Evolutionary conservation across 306 rosid genomes (phyloP).

Genomic region (Biancaea sappan): DNA sequence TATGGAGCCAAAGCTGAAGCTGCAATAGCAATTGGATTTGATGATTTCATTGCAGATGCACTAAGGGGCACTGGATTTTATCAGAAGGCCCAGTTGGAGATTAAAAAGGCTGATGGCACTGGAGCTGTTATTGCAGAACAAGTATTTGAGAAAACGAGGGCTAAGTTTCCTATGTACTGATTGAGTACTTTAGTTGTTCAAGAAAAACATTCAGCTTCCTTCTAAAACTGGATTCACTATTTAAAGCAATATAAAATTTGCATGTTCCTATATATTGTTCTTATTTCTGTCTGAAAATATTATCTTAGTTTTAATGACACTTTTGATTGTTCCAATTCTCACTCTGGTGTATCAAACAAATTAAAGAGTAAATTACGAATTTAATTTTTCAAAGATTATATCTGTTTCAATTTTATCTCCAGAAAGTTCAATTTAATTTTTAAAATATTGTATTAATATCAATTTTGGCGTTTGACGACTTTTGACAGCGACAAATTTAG

Average conservation of each 20-base stretch:
- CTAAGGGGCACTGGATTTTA: constrained; percentile 64
- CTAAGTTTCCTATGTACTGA: constrained; percentile 39
- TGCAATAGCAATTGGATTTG: constrained; percentile 66
- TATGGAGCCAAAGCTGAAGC: constrained; percentile 87
- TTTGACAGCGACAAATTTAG: no score
- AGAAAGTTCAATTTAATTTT: no score
- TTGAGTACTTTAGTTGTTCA: not conserved
- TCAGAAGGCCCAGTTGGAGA: constrained; percentile 67
- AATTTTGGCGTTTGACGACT: no score
- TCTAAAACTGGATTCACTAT: not conserved
- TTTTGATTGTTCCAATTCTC: not conserved
- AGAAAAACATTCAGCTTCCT: not conserved
- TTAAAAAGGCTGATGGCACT: constrained; percentile 67
- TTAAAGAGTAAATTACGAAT: no score
- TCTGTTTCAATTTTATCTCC: no score
- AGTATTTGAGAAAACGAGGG: constrained; percentile 69
- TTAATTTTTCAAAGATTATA: no score
- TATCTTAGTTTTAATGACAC: not conserved
- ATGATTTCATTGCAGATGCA: constrained; percentile 68
- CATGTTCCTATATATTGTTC: not conserved
- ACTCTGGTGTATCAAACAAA: not conserved
- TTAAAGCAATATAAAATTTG: not conserved
- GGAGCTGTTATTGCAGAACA: constrained; percentile 70
- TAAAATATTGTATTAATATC: no score
- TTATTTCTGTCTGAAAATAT: not conserved